phyloP scores from a whole-genome alignment of 2,329 filamentous ascomycete species.

The Beauveria medogensis region DNA sequence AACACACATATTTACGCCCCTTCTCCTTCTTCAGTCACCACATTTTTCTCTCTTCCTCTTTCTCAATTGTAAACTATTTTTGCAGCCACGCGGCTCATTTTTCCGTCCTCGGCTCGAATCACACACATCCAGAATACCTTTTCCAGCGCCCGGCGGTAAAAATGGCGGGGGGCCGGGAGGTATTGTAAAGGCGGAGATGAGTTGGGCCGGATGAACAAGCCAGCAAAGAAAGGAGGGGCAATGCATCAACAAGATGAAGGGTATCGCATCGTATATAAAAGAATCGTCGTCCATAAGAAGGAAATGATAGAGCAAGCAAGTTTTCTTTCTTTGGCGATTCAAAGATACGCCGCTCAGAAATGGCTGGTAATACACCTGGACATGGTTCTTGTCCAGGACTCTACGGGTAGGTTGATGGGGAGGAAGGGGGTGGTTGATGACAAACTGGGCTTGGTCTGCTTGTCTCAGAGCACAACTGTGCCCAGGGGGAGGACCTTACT shows the following conservation, averaged over 20 bases:
- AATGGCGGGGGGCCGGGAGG: background rate
- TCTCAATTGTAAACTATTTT: background rate
- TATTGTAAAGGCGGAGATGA: background rate
- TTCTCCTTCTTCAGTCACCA: background rate
- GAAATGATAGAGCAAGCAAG: background rate
- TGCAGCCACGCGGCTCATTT: background rate
- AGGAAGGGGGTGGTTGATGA: background rate
- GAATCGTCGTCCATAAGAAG: background rate
- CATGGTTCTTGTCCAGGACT: background rate
- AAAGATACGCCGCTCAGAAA: background rate
- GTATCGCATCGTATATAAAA: background rate
- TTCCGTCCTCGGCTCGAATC: background rate
- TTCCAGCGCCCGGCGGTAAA: background rate
- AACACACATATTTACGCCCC: background rate
- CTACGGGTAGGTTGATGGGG: background rate
- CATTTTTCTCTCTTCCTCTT: background rate
- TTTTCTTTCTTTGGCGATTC: background rate
- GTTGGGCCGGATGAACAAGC: too few relatives aligned
- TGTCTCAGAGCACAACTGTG: slow-evolving; percentile 30
- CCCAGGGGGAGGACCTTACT: slow-evolving; percentile 55
- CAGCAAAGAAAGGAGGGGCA: background rate
- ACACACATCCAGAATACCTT: background rate
- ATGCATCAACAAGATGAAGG: background rate
- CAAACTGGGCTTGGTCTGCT: background rate
- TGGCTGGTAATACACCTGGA: background rate